phyloP scores from a whole-genome alignment of 2,329 filamentous ascomycete genomes.

The Aspergillus uvarum region DNA sequence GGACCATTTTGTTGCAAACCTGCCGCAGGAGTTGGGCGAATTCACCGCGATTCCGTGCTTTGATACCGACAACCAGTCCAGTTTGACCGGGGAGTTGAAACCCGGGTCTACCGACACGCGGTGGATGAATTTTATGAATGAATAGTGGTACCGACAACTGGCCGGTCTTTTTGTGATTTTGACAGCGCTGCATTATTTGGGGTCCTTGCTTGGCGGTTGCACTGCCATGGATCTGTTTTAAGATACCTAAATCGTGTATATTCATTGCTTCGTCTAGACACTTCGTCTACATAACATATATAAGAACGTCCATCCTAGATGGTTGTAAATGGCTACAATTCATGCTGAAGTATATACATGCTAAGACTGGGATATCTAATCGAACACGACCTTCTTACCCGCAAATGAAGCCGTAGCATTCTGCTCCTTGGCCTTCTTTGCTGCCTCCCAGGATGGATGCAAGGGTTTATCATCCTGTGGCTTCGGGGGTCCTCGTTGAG shows the following conservation, averaged over 20 bases:
- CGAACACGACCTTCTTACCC: conserved; percentile 64
- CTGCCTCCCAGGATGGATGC: conserved; percentile 66
- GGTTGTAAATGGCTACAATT: neutral
- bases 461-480: conserved; percentile 51
- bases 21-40: conserved; percentile 42
- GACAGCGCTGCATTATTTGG: conserved; percentile 5
- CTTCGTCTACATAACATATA: neutral
- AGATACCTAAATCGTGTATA: conserved; percentile 18
- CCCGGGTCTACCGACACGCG: conserved; percentile 24
- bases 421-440: conserved; percentile 58
- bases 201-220: neutral
- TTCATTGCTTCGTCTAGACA: conserved; percentile 4
- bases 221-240: conserved; percentile 4
- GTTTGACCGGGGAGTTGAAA: conserved; percentile 26
- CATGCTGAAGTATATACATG: conserved; percentile 17
- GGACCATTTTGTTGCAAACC: conserved; percentile 43
- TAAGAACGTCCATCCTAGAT: neutral
- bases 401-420: conserved; percentile 50
- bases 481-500: conserved; percentile 15
- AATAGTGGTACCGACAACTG: conserved; percentile 16
- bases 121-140: conserved; percentile 39
- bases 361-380: conserved; percentile 39
- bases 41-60: conserved; percentile 44
- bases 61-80: conserved; percentile 33
- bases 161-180: neutral